Conservation (phyloP, 352 stramenopile species). For the Phytophthora nicotianae region DNA sequence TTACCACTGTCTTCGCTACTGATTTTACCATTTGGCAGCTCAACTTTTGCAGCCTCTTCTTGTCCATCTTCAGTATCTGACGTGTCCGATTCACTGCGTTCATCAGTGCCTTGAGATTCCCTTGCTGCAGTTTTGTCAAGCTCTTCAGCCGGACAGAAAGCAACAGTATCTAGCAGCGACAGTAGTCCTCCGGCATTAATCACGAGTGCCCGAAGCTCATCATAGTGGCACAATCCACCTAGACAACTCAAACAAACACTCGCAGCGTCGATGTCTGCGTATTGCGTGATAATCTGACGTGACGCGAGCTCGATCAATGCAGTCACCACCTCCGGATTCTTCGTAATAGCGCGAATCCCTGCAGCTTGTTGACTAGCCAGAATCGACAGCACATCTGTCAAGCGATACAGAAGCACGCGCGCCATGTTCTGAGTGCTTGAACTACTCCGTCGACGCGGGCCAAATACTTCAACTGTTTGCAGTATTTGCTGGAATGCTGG, state of each 20-base stretch:
- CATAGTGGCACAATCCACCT: slow-evolving; percentile 61
- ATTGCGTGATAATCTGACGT: slow-evolving; percentile 60
- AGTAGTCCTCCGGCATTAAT: slow-evolving; percentile 72
- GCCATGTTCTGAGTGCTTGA: slow-evolving; percentile 47
- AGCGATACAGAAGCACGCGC: slow-evolving; percentile 67
- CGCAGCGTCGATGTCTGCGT: slow-evolving; percentile 60
- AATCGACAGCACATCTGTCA: slow-evolving; percentile 67
- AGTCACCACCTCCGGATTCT: slow-evolving; percentile 63
- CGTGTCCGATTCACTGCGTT: slow-evolving; percentile 34
- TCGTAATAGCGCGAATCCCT: slow-evolving; percentile 56
- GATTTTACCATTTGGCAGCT: slow-evolving; percentile 1
- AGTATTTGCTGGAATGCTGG: slow-evolving; percentile 75
- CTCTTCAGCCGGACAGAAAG: slow-evolving; percentile 67
- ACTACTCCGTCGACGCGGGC: slow-evolving; percentile 32
- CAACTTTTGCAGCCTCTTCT: slow-evolving; percentile 13
- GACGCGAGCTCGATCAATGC: slow-evolving; percentile 65
- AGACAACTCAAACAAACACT: slow-evolving; percentile 69
- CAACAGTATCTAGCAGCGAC: slow-evolving; percentile 66
- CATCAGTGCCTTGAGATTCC: slow-evolving; percentile 16
- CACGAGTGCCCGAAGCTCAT: slow-evolving; percentile 57
- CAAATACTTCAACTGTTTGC: slow-evolving; percentile 30
- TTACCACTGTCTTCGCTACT: slow-evolving; percentile 13
- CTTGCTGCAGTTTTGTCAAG: slow-evolving; percentile 20
- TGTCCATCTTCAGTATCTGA: slow-evolving; percentile 20
- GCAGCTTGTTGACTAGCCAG: slow-evolving; percentile 43